These are phyloP conservation scores for Picea abies DNA, from an alignment of 83 land plant genomes.

Conservation along the genomic window DNA sequence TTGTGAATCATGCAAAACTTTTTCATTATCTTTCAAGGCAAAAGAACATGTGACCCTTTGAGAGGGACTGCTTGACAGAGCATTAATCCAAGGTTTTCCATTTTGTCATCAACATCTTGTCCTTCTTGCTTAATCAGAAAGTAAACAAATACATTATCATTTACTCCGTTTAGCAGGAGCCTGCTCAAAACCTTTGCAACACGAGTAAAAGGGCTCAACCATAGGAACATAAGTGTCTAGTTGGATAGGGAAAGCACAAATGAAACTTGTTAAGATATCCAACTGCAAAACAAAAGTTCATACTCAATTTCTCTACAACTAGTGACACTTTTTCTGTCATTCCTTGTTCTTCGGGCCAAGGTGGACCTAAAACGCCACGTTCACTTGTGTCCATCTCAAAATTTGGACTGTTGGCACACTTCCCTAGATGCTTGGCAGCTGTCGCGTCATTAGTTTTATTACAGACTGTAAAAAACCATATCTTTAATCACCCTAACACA, in stretches of 20 bases:
- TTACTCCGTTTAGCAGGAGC: slow-evolving; percentile 29
- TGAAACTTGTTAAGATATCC: slow-evolving; percentile 24
- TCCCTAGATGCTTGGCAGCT: too few species aligned
- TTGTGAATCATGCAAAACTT: slow-evolving; percentile 19
- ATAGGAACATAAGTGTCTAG: slow-evolving; percentile 12
- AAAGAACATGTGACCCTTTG: slow-evolving; percentile 23
- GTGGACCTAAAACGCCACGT: too few species aligned
- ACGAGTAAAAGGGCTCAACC: slow-evolving; percentile 26
- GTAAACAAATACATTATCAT: slow-evolving; percentile 22
- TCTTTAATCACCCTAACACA: too few species aligned
- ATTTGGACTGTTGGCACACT: too few species aligned
- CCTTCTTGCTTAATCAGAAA: slow-evolving; percentile 20
- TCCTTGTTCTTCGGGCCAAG: not conserved
- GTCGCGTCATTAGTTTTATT: too few species aligned
- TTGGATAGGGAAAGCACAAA: slow-evolving; percentile 21
- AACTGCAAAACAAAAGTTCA: slow-evolving; percentile 33
- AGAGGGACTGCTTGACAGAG: slow-evolving; percentile 19
- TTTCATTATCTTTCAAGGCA: slow-evolving; percentile 30
- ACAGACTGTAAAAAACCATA: too few species aligned
- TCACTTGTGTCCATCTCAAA: too few species aligned
- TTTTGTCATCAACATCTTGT: slow-evolving; percentile 14
- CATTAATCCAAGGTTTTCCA: slow-evolving; percentile 23
- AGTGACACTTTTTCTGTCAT: slow-evolving; percentile 29
- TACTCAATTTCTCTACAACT: slow-evolving; percentile 22
- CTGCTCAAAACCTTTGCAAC: slow-evolving; percentile 8